Evolutionary conservation across 805 yeast genomes (phyloP), one percentile per base, ranked within the genome.

Genomic region (Kuraishia capsulata): DNA sequence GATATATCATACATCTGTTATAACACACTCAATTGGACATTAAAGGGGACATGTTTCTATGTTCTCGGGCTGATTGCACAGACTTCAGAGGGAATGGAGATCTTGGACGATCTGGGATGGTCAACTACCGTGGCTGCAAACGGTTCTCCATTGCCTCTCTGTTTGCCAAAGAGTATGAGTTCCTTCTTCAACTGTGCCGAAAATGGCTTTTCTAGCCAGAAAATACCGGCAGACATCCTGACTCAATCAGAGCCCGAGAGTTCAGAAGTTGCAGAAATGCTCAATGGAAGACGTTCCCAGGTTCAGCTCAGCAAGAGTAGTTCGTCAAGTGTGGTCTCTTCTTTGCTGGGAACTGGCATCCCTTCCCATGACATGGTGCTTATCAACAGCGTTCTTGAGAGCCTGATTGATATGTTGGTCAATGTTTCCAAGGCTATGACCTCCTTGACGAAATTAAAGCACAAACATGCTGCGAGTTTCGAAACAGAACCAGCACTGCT

Each of bases 31-130:
- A 64, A 75, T 9, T 73, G 82, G 66, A 76, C 79, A 37, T 51
- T 90, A 20, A 71, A 80, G 41, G 92, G 92, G 1, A 72, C 86
- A 1, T 83, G 95, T 9, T 84, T 82, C 47, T 84, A 73, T 47
- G 83, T 76, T 0, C 59, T 90, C 25, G 96, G 96, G 0, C 65
- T 85, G 45, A 65, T 88, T 20, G 67, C 92, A 0, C 67, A 69
- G 18, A 85, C 95, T 0, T 64, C 62, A 13, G 87, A 85, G 50
- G 97, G 97, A 0, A 69, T 78, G 18, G 97, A 89, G 52, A 76
- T 88, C 13, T 61, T 89, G 40, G 95, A 86, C 51, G 95, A 87
- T 48, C 64, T 71, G 39, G 78, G 78, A 1, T 90, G 97, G 97
- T 62, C 57, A 33, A 66, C 76, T 16, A 69, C 71, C 20, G 49